Percentiles rank a stretch among this genome's conserved stretches.
Evolutionary conservation across 2,329 filamentous ascomycete genomes (phyloP).

Genomic region (Diaporthe vexans): DNA sequence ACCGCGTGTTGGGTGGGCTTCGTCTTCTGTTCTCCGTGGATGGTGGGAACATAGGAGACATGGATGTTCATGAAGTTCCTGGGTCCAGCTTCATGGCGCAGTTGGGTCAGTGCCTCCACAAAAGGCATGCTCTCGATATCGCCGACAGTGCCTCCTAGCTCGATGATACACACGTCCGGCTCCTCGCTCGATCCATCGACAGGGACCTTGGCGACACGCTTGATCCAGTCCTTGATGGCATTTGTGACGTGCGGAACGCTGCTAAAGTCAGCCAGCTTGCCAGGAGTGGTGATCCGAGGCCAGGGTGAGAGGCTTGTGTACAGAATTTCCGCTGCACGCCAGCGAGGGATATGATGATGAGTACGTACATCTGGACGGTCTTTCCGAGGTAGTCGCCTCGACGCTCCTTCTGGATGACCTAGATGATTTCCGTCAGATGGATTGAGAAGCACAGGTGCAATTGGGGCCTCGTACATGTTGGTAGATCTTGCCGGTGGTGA

Average conservation of each 20-base stretch:
- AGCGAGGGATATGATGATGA: not conserved
- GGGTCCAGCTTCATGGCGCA: conserved; percentile 79
- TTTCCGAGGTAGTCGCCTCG: conserved; percentile 85
- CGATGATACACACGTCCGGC: conserved; percentile 93
- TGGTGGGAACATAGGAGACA: conserved; percentile 87
- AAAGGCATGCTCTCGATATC: conserved; percentile 92
- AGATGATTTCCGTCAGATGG: conserved; percentile 29
- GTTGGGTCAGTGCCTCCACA: conserved; percentile 86
- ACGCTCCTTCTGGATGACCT: conserved; percentile 68
- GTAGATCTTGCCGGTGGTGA: conserved; percentile 98
- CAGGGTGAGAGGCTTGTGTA: not conserved
- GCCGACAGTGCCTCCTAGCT: conserved; percentile 62
- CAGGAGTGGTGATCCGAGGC: not conserved
- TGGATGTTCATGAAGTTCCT: conserved; percentile 91
- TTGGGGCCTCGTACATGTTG: conserved; percentile 81
- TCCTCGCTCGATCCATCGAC: conserved; percentile 86
- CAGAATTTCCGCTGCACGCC: not conserved
- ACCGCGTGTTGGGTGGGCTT: conserved; percentile 97
- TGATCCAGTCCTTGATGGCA: conserved; percentile 93
- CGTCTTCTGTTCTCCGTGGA: conserved; percentile 85
- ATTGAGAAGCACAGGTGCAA: not conserved
- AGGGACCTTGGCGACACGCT: conserved; percentile 85
- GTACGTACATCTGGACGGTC: conserved; percentile 80
- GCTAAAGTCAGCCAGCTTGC: conserved; percentile 22
- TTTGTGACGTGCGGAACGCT: conserved; percentile 89